These are phyloP conservation scores for Picea sitchensis DNA, from an alignment of 75 land plant genomes.

Conservation along the genomic window DNA sequence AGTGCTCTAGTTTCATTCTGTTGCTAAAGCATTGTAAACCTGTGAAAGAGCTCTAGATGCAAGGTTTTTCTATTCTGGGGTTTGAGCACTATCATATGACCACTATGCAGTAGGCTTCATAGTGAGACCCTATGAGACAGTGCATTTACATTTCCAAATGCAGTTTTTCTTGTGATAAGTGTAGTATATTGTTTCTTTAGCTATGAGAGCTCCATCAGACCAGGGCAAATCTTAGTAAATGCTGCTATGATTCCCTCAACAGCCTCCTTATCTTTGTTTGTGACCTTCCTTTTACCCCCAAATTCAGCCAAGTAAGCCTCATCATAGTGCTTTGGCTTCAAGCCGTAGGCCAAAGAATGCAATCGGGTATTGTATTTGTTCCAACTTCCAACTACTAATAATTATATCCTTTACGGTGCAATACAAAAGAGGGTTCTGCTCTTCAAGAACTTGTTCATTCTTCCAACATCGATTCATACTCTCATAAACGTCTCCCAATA, in stretches of 20 bases:
- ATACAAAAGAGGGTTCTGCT: neutral
- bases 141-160: neutral
- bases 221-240: neutral
- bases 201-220: neutral
- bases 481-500: neutral
- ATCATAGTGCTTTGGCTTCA: neutral
- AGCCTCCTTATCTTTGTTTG: neutral
- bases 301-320: neutral
- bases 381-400: neutral
- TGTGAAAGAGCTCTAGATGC: too few relatives aligned
- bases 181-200: neutral
- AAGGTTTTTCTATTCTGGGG: too few relatives aligned
- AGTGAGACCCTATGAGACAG: neutral
- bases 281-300: neutral
- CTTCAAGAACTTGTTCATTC: neutral
- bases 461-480: neutral
- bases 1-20: too few relatives aligned
- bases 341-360: neutral
- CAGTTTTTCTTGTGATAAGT: neutral
- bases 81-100: too few relatives aligned
- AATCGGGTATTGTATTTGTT: neutral
- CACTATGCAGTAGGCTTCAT: too few relatives aligned
- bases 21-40: too few relatives aligned
- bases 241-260: neutral
- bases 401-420: neutral